A percentile compares a stretch with the other conserved stretches of the same genome.
phyloP scores from a whole-genome alignment of 2,329 filamentous ascomycete species.

The Lecanoromycetidae sp. region DNA sequence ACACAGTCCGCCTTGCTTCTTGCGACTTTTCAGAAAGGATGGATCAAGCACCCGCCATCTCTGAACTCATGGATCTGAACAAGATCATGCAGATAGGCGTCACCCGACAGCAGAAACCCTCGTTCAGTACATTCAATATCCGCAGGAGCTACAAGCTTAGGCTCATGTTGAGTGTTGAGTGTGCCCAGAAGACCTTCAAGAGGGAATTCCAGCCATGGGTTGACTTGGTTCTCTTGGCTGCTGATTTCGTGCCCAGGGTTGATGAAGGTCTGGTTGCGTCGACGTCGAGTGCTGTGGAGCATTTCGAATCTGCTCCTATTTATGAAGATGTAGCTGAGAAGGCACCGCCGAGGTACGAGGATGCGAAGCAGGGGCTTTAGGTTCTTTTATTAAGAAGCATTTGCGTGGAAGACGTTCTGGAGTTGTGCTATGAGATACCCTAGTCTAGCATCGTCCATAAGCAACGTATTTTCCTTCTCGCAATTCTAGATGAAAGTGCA shows the following conservation, averaged over 20 bases:
- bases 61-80: constrained; percentile 3
- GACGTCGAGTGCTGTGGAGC: background rate
- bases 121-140: background rate
- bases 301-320: background rate
- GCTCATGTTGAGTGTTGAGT: background rate
- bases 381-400: too few relatives aligned
- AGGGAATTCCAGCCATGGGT: background rate
- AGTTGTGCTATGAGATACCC: background rate
- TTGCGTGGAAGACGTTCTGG: background rate
- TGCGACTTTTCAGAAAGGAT: background rate
- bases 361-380: background rate
- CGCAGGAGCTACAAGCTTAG: background rate
- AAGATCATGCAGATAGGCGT: background rate
- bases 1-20: background rate
- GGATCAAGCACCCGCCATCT: background rate
- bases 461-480: too few relatives aligned
- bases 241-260: background rate
- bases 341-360: background rate
- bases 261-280: background rate
- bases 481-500: too few relatives aligned
- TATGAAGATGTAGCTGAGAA: background rate
- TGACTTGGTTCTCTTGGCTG: background rate
- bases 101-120: background rate
- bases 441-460: too few relatives aligned
- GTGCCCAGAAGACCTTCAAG: constrained; percentile 1